Evolutionary conservation across 2,329 filamentous ascomycete genomes (phyloP).

Genomic region (Dothistroma septosporum): DNA sequence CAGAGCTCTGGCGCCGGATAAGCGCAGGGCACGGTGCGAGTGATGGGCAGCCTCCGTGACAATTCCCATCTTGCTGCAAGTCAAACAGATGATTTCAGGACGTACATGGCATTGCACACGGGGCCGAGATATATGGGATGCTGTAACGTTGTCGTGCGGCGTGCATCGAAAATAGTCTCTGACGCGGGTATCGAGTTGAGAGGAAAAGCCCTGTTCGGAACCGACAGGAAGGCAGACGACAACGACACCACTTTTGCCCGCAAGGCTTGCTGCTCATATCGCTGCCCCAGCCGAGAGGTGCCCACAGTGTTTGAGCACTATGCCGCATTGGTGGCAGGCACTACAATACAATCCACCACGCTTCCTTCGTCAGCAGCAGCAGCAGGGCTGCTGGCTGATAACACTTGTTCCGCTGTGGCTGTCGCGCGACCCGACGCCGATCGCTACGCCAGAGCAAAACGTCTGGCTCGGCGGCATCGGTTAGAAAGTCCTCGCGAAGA

Average conservation of each 20-base stretch:
- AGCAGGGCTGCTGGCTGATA: slow-evolving; percentile 9
- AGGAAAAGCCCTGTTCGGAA: background rate
- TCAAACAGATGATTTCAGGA: background rate
- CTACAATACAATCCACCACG: slow-evolving; percentile 1
- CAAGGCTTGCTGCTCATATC: background rate
- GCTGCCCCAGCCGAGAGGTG: slow-evolving; percentile 3
- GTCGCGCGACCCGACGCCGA: slow-evolving; percentile 16
- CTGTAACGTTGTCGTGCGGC: background rate
- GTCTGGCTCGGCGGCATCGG: slow-evolving; percentile 2
- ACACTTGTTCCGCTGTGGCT: slow-evolving; percentile 16
- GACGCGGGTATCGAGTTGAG: background rate
- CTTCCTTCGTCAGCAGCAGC: slow-evolving; percentile 3
- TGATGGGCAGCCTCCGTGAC: slow-evolving; percentile 17
- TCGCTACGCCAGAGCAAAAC: slow-evolving; percentile 9
- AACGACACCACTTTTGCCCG: slow-evolving; percentile 2
- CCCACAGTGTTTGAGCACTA: slow-evolving; percentile 7
- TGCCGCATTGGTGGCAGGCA: background rate
- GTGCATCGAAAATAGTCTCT: background rate
- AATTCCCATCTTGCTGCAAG: slow-evolving; percentile 10
- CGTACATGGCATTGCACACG: slow-evolving; percentile 4
- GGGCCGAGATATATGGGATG: background rate
- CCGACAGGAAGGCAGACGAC: background rate
- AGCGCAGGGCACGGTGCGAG: slow-evolving; percentile 7
- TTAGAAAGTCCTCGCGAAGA: background rate
- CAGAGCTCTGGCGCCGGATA: slow-evolving; percentile 9